Percentiles rank a stretch among this genome's conserved stretches.
Conservation (phyloP, 768 basidiomycete species). For the Pleurotus eryngii region DNA sequence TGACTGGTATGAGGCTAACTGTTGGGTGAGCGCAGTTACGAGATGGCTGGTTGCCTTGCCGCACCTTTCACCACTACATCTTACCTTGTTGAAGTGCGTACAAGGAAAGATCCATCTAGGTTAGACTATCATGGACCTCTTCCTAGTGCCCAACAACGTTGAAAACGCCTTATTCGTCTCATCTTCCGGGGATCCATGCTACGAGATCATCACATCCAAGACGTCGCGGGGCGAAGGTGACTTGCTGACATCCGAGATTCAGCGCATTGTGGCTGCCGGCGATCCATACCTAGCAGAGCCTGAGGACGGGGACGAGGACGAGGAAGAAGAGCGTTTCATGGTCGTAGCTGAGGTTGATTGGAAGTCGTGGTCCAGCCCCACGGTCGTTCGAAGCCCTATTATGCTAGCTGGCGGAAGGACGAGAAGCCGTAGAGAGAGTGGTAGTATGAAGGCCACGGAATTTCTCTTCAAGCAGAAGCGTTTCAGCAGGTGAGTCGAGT, state of each 20-base stretch:
- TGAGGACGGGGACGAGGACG: slow-evolving; percentile 24
- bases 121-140: slow-evolving; percentile 41
- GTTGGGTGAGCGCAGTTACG: neutral
- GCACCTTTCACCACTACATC: too few species aligned
- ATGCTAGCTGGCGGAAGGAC: slow-evolving; percentile 21
- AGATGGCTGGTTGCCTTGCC: too few species aligned
- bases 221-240: slow-evolving; percentile 22
- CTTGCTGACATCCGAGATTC: slow-evolving; percentile 32
- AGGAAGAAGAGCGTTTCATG: neutral
- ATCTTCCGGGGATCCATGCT: slow-evolving; percentile 47
- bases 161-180: slow-evolving; percentile 47
- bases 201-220: slow-evolving; percentile 41
- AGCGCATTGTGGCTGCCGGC: slow-evolving; percentile 18
- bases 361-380: slow-evolving; percentile 38
- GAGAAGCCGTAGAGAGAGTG: slow-evolving; percentile 13
- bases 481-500: slow-evolving; percentile 37
- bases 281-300: slow-evolving; percentile 26
- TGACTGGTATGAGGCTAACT: neutral
- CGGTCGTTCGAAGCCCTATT: slow-evolving; percentile 37
- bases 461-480: slow-evolving; percentile 40
- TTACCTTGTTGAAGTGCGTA: too few species aligned
- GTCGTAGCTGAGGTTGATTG: slow-evolving; percentile 50
- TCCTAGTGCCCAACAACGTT: slow-evolving; percentile 49
- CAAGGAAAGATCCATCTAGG: neutral
- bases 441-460: slow-evolving; percentile 30